Percentiles rank a stretch among this genome's conserved stretches.
Conservation (phyloP, 441 rosid genomes). For the Geranium incanum region DNA sequence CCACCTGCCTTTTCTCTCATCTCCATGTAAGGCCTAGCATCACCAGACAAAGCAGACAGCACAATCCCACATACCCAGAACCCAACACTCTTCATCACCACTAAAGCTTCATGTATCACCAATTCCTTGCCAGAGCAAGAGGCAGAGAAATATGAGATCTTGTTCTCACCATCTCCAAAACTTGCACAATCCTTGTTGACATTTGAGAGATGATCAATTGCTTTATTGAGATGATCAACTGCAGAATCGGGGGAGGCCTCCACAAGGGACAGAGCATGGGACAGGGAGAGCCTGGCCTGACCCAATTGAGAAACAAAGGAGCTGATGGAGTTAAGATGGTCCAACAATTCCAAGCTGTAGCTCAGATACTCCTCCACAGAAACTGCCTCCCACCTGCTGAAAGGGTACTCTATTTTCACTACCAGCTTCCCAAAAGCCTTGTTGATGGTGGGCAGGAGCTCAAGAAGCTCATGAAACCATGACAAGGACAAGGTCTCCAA, state of each 20-base stretch:
- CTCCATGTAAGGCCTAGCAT: conserved; percentile 28
- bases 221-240: conserved; percentile 27
- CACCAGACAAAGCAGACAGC: conserved; percentile 39
- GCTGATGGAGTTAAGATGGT: conserved; percentile 39
- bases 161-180: conserved; percentile 17
- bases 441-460: conserved; percentile 37
- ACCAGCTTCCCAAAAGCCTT: conserved; percentile 46
- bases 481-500: conserved; percentile 28
- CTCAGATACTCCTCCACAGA: conserved; percentile 41
- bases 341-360: conserved; percentile 40
- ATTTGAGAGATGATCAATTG: conserved; percentile 20
- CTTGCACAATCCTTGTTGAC: conserved; percentile 22
- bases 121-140: conserved; percentile 28
- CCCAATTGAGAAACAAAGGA: conserved; percentile 37
- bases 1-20: conserved; percentile 21
- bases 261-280: conserved; percentile 38
- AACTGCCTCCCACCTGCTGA: conserved; percentile 37
- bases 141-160: neutral
- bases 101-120: conserved; percentile 36
- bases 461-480: conserved; percentile 42
- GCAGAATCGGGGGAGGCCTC: conserved; percentile 34
- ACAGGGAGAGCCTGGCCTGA: conserved; percentile 33
- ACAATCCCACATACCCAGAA: conserved; percentile 40
- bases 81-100: conserved; percentile 36
- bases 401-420: conserved; percentile 40